Conservation (phyloP, 2,329 filamentous ascomycete species). For the Alternaria sp. region DNA sequence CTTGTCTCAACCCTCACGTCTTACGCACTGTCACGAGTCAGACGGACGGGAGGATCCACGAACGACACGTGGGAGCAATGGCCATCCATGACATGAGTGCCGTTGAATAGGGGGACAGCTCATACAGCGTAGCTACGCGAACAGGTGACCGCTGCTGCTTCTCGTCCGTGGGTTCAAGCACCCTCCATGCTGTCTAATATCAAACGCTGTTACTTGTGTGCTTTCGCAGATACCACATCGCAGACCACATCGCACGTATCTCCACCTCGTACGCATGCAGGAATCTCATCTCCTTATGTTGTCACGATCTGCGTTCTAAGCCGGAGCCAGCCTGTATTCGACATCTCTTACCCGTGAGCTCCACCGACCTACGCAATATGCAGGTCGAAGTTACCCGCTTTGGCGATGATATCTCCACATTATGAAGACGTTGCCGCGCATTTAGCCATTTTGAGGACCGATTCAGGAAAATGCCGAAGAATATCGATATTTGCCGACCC, state of each 20-base stretch:
- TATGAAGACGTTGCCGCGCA: background rate
- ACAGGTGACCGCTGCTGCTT: background rate
- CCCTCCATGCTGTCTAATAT: background rate
- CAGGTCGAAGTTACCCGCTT: conserved; percentile 3
- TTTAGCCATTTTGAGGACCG: conserved; percentile 1
- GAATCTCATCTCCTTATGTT: background rate
- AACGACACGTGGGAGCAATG: conserved; percentile 30
- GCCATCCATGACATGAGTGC: conserved; percentile 22
- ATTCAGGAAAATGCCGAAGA: background rate
- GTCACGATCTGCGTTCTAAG: conserved; percentile 2
- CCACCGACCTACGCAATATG: conserved; percentile 11
- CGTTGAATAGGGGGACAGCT: conserved; percentile 18
- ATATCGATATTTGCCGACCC: conserved; percentile 1
- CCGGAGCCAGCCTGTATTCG: conserved; percentile 1
- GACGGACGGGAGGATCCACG: conserved; percentile 18
- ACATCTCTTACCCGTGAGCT: conserved; percentile 5
- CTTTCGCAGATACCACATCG: background rate
- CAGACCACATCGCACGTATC: background rate
- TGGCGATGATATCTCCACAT: conserved; percentile 5
- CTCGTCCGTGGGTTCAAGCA: background rate
- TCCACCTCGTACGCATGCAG: background rate
- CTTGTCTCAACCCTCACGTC: background rate
- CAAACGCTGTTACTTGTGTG: background rate
- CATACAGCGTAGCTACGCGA: conserved; percentile 1
- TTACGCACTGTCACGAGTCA: conserved; percentile 13